A percentile compares a stretch with the other conserved stretches of the same genome.
Evolutionary conservation across 1,284 basidiomycete genomes (phyloP).

Genomic region (Meripilus lineatus): DNA sequence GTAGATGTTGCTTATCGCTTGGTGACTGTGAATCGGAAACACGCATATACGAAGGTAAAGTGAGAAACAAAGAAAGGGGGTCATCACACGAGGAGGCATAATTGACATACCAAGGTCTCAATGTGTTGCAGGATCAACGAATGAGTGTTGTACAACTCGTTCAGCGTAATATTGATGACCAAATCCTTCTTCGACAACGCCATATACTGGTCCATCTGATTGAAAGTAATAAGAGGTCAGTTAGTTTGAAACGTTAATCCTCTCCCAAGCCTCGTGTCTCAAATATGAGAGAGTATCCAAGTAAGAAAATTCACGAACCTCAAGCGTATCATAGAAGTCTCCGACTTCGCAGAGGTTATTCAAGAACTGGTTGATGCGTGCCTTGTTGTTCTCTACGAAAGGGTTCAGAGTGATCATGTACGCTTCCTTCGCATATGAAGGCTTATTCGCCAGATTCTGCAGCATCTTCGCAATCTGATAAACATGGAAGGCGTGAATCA

Average conservation of each 20-base stretch:
- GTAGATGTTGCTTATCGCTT: slow-evolving; percentile 95
- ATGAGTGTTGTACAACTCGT: slow-evolving; percentile 98
- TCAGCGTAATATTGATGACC: slow-evolving; percentile 98
- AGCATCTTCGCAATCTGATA: slow-evolving; percentile 97
- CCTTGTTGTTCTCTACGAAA: slow-evolving; percentile 98
- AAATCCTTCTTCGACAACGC: slow-evolving; percentile 98
- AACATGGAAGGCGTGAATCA: neutral
- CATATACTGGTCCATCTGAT: slow-evolving; percentile 99
- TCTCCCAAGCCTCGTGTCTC: neutral
- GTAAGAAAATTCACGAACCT: slow-evolving; percentile 48
- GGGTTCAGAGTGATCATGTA: slow-evolving; percentile 99
- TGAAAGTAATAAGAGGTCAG: slow-evolving; percentile 4
- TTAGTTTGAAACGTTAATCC: neutral
- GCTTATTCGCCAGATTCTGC: slow-evolving; percentile 98
- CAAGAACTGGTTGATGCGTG: slow-evolving; percentile 94
- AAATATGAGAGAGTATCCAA: neutral
- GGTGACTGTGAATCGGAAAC: slow-evolving; percentile 62
- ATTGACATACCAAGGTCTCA: slow-evolving; percentile 85
- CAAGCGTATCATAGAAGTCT: slow-evolving; percentile 98
- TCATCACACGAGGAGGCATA: too few species aligned
- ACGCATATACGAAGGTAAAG: slow-evolving; percentile 9
- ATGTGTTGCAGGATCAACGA: slow-evolving; percentile 93
- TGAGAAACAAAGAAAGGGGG: neutral
- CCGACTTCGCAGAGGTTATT: slow-evolving; percentile 97
- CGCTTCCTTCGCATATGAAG: slow-evolving; percentile 94